Base-by-base conservation (phyloP, 495 filamentous ascomycete genomes). In the Penicillium waksmanii region DNA sequence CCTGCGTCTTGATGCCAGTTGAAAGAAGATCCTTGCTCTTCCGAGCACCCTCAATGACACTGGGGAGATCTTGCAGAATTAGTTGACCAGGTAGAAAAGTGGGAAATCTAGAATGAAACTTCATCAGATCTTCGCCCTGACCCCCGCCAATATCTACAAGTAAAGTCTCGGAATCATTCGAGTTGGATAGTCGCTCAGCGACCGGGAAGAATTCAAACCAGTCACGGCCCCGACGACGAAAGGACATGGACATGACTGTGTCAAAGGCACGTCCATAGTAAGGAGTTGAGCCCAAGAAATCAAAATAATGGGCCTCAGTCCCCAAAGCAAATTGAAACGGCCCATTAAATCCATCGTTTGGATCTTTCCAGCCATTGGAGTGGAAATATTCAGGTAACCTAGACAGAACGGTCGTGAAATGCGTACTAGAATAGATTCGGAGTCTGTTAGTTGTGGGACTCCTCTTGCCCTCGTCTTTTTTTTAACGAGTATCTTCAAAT, bases 81-180 rank as follows among this genome's bases (percentile, higher is more conserved):
- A 86, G 85, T 47, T 72, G 67, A 8, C 56, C 61, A 3, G 58
- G 58, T 52, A 85, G 72, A n/a, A n/a, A n/a, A 44, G 78, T 70
- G 48, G 70, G 66, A 54, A 79, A 86, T 34, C 43, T 44, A 42
- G 67, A 56, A 17, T 81, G 82, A 33, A 88, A 65, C 12, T 77
- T 79, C 18, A 76, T 68, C 36, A 73, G 73, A 18, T 84, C 80
- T 56, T 85, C 82, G 0, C 85, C 84, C 51, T 82, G 73, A 13
- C 73, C 73, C 3, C 85, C 84, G 25, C 84, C 85, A 0, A 88
- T 55, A 62, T 87, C 84, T 31, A 86, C 81, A 25, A 85, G 57
- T 8, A 65, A 50, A 11, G 60, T 33, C 40, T 68, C 56, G 19
- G 46, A 12, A 3, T 38, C 38, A 9, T 35, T 36, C 12, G 34